Evolutionary conservation across 768 basidiomycete genomes (phyloP), one percentile per base, ranked within the genome.

Genomic region (Hypholoma sublateritium): DNA sequence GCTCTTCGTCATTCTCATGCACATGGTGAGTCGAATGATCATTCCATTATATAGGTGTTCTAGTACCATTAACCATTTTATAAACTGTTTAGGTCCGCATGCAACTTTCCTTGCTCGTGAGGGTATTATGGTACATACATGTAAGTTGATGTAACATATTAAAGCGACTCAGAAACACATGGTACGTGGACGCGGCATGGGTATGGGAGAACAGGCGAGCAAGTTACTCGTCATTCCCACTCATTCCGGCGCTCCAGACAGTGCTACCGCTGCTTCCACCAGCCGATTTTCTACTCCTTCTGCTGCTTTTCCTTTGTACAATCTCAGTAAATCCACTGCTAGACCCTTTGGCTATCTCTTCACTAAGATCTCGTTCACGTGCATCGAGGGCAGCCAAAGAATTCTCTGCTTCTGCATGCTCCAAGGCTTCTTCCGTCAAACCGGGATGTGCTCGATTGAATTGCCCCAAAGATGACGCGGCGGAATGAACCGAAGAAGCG

Each of bases 161-260:
- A 9, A 9, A 13, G 1, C 39, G 5, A 41, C 16, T 41, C 17
- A 13, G 13, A 13, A 16, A 14, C 35, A 36, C 7, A 36, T 37
- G 34, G 22, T 35, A 6, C 22, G 17, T 19, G 44, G 1, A 4
- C n/a, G 17, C 7, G 22, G n/a, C 24, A 47, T 12, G 6, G 14
- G 22, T 14, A 25, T 28, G 25, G 36, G 24, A 24, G 32, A 41
- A 47, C 7, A 16, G 35, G 9, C 21, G 32, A 39, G 22, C 11
- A 28, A 9, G 57, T 54, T 14, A 56, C n/a, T 85, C 82, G 43
- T 75, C 85, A 24, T 80, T 75, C 48, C 77, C 86, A 62, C 85
- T 84, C 86, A 90, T 86, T 32, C 91, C 91, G 50, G 91, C 91
- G 68, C 91, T 93, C 87, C 88, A 93, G 25, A 93, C 88, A 1